Percentiles rank a stretch among this genome's conserved stretches.
Conservation (phyloP, 2,329 filamentous ascomycete genomes). For the Aureobasidium mangrovei region DNA sequence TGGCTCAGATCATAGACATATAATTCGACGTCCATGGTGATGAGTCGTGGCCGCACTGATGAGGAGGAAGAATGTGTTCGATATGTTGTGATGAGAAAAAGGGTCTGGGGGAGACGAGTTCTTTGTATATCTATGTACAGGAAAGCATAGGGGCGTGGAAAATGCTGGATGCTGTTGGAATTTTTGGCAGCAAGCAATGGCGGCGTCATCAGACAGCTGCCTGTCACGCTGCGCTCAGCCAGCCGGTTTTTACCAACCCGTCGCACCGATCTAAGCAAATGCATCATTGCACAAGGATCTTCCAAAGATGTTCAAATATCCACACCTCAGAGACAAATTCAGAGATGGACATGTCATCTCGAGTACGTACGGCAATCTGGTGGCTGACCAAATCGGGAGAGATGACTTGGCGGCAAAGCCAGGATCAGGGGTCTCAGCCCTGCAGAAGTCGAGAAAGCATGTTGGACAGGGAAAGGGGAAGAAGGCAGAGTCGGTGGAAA, state of each 20-base stretch:
- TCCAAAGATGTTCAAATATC: too few relatives aligned
- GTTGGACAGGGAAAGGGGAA: slow-evolving; percentile 1
- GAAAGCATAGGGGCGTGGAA: slow-evolving; percentile 1
- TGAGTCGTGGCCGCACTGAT: not conserved
- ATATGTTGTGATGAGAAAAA: too few relatives aligned
- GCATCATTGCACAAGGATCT: not conserved
- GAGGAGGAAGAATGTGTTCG: too few relatives aligned
- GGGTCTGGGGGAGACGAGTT: not conserved
- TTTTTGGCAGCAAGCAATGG: not conserved
- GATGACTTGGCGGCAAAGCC: not conserved
- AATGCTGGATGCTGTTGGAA: slow-evolving; percentile 14
- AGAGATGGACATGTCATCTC: too few relatives aligned
- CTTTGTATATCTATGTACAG: not conserved
- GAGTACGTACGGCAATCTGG: not conserved
- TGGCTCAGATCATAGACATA: slow-evolving; percentile 46
- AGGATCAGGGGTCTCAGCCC: slow-evolving; percentile 8
- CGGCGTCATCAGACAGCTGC: slow-evolving; percentile 10
- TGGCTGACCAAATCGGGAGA: not conserved
- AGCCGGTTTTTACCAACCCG: slow-evolving; percentile 16
- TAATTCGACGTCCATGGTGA: slow-evolving; percentile 40
- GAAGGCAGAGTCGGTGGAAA: not conserved
- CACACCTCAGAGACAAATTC: too few relatives aligned
- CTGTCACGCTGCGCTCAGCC: not conserved
- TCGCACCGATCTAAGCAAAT: not conserved
- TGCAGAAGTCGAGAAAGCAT: not conserved